These are phyloP conservation scores for Copromyces sp. DNA, from an alignment of 495 filamentous ascomycete species.

Conservation along the genomic window DNA sequence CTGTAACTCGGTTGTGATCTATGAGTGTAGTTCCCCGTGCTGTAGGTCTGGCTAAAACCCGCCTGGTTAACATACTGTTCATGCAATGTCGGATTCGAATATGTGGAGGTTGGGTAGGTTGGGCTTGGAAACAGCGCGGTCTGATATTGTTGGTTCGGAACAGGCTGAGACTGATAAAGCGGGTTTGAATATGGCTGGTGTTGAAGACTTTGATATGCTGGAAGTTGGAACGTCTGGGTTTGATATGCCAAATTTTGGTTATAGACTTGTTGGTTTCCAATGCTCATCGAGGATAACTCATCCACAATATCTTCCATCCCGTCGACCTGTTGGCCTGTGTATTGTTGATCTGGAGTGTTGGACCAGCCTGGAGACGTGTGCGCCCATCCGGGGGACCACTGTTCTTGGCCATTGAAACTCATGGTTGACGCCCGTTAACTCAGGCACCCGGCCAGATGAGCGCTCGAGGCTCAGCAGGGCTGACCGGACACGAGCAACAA, in stretches of 20 bases:
- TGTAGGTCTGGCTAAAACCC: background rate
- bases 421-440: background rate
- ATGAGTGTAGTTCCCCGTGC: background rate
- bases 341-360: background rate
- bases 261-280: constrained; percentile 1
- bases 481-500: background rate
- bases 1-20: background rate
- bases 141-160: background rate
- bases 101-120: background rate
- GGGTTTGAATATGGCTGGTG: background rate
- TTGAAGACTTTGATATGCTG: background rate
- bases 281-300: background rate
- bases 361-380: background rate
- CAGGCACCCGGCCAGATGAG: background rate
- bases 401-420: background rate
- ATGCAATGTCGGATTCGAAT: background rate
- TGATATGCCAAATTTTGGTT: background rate
- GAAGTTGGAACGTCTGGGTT: background rate
- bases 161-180: background rate
- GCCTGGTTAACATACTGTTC: background rate
- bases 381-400: background rate
- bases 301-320: constrained; percentile 2
- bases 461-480: background rate
- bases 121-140: background rate
- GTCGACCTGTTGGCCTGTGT: background rate